Evolutionary conservation across 139 green algal genomes (phyloP).

Genomic region (Chlorella vulgaris): DNA sequence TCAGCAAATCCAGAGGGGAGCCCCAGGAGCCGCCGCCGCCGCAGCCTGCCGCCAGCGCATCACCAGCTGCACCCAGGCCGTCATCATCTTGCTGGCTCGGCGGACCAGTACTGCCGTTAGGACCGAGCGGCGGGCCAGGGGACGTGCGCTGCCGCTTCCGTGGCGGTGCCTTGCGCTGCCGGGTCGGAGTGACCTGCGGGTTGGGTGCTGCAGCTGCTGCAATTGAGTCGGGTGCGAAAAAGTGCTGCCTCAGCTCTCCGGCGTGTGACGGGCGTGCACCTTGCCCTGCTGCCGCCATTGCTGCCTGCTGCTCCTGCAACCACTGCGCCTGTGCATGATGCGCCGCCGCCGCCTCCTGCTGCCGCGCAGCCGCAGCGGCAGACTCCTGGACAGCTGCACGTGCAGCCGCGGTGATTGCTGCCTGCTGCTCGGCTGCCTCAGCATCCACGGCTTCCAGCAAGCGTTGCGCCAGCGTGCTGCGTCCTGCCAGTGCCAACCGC

Average conservation of each 20-base stretch:
- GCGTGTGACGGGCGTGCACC: neutral
- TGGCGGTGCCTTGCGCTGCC: conserved; percentile 17
- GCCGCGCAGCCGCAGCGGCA: neutral
- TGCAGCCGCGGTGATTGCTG: neutral
- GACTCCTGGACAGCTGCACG: neutral
- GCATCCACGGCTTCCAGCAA: neutral
- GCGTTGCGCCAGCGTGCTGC: neutral
- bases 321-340: neutral
- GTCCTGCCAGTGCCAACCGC: conserved; percentile 4
- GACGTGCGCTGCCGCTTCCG: conserved; percentile 19
- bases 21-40: neutral
- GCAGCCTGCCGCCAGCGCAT: neutral
- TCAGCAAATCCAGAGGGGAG: neutral
- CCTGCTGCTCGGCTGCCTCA: neutral
- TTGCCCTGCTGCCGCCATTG: neutral
- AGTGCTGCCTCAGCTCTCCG: neutral
- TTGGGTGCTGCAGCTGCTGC: neutral
- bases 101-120: neutral
- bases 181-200: neutral
- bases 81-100: neutral
- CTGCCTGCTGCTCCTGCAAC: neutral
- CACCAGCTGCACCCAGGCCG: neutral
- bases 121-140: no score
- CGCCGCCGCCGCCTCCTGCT: neutral
- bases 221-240: neutral